Conservation (phyloP, 1,284 basidiomycete genomes). For the Ustilago vetiveriae region DNA sequence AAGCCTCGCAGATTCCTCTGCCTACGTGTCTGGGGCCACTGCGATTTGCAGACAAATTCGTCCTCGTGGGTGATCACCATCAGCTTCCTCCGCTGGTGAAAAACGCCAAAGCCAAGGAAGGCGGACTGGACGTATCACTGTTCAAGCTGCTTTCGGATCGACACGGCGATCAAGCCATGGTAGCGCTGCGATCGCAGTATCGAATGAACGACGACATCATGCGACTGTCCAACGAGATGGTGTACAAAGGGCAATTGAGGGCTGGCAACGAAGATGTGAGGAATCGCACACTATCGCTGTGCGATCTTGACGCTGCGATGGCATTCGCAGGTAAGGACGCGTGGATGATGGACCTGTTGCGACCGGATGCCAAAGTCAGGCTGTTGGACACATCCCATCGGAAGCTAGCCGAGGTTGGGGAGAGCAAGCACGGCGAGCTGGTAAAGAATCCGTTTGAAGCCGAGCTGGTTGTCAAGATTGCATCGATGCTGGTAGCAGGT, state of each 20-base stretch:
- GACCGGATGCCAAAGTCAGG: constrained; percentile 81
- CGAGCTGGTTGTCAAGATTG: constrained; percentile 72
- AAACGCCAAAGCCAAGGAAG: constrained; percentile 77
- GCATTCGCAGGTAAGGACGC: not conserved
- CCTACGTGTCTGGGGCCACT: constrained; percentile 94
- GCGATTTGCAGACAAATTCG: constrained; percentile 86
- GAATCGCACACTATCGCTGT: constrained; percentile 73
- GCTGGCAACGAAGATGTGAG: constrained; percentile 82
- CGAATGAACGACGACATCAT: constrained; percentile 98
- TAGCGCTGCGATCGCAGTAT: constrained; percentile 87
- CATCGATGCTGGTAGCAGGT: constrained; percentile 74
- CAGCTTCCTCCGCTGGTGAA: constrained; percentile 88
- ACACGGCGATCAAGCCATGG: constrained; percentile 79
- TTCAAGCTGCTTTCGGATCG: constrained; percentile 87
- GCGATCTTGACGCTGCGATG: constrained; percentile 63
- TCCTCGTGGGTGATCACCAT: constrained; percentile 95
- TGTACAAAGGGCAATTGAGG: constrained; percentile 81
- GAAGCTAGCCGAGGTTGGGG: constrained; percentile 77
- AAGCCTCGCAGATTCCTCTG: constrained; percentile 95
- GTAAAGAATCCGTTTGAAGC: constrained; percentile 82
- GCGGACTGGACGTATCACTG: constrained; percentile 86
- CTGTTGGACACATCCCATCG: constrained; percentile 88
- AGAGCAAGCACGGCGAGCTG: constrained; percentile 59
- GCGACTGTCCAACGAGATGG: constrained; percentile 86
- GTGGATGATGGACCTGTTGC: constrained; percentile 76